Percentiles rank a stretch among this genome's conserved stretches.
Evolutionary conservation across 805 yeast species (phyloP).

Genomic region (Lachancea dasiensis): DNA sequence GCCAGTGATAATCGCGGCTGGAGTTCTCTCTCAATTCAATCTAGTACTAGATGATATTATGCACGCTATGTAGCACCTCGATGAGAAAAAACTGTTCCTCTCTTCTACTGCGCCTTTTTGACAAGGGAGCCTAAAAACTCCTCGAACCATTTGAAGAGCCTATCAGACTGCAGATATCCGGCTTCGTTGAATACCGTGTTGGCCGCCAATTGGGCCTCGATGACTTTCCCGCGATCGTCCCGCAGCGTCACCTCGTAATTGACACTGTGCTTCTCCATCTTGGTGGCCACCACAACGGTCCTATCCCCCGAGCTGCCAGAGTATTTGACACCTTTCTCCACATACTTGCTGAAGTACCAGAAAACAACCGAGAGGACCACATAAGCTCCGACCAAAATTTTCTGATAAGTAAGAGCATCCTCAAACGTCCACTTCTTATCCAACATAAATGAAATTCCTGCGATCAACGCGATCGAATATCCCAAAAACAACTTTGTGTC

Average conservation of each 20-base stretch:
- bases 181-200: conserved; percentile 35
- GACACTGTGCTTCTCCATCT: conserved; percentile 39
- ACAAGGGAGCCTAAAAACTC: conserved; percentile 33
- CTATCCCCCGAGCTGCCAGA: conserved; percentile 35
- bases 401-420: conserved; percentile 38
- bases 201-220: conserved; percentile 24
- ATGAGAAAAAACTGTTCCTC: no score
- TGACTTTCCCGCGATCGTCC: conserved; percentile 16
- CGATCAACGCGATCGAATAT: conserved; percentile 42
- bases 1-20: no score
- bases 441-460: conserved; percentile 42
- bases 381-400: conserved; percentile 37
- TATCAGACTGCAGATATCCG: conserved; percentile 38
- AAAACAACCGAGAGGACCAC: conserved; percentile 34
- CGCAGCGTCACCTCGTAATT: conserved; percentile 38
- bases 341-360: conserved; percentile 34
- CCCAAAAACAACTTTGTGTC: conserved; percentile 50
- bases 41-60: not conserved
- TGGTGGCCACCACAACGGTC: conserved; percentile 30
- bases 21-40: no score
- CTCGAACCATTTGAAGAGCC: conserved; percentile 38
- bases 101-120: conserved; percentile 31
- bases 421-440: conserved; percentile 45
- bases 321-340: conserved; percentile 41
- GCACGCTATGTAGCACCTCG: conserved; percentile 1